phyloP scores from a whole-genome alignment of 768 basidiomycete species.

The Chalciporus chontae region DNA sequence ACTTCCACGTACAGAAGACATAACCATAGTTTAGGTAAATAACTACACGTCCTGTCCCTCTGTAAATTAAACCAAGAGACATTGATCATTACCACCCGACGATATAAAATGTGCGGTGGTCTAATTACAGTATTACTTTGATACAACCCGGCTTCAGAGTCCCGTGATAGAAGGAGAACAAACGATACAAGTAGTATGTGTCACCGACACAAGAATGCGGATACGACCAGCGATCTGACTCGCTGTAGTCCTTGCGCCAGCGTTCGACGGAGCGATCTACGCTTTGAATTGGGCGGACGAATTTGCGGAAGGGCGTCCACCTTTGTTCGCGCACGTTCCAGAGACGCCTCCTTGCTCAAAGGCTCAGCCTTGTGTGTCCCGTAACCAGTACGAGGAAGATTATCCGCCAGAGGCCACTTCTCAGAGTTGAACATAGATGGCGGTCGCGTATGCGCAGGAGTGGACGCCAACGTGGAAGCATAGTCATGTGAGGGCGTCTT shows the following conservation, averaged over 20 bases:
- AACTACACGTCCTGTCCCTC: constrained; percentile 16
- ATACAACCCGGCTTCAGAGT: constrained; percentile 25
- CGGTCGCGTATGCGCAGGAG: constrained; percentile 28
- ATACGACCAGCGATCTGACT: constrained; percentile 28
- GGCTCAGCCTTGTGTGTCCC: constrained; percentile 24
- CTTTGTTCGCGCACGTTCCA: constrained; percentile 20
- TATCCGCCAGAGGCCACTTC: constrained; percentile 23
- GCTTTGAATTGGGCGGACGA: constrained; percentile 22
- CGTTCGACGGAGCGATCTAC: constrained; percentile 22
- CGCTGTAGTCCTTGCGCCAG: constrained; percentile 24
- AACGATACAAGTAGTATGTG: constrained; percentile 5
- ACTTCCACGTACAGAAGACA: constrained; percentile 9
- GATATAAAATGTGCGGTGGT: constrained; percentile 7
- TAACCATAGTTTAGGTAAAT: constrained; percentile 30
- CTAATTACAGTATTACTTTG: constrained; percentile 20
- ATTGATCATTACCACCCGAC: constrained; percentile 1
- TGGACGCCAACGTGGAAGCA: constrained; percentile 25
- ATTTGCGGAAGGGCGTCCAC: constrained; percentile 18
- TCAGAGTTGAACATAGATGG: constrained; percentile 30
- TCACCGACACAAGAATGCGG: constrained; percentile 31
- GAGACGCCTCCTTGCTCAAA: constrained; percentile 18
- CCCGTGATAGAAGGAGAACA: constrained; percentile 14
- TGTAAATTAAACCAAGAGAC: constrained; percentile 11
- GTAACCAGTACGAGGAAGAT: constrained; percentile 21
- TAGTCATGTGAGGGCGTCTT: constrained; percentile 21